Evolutionary conservation across 371 early-diverging fungal species (phyloP).

Genomic region (Lichtheimia hyalospora): DNA sequence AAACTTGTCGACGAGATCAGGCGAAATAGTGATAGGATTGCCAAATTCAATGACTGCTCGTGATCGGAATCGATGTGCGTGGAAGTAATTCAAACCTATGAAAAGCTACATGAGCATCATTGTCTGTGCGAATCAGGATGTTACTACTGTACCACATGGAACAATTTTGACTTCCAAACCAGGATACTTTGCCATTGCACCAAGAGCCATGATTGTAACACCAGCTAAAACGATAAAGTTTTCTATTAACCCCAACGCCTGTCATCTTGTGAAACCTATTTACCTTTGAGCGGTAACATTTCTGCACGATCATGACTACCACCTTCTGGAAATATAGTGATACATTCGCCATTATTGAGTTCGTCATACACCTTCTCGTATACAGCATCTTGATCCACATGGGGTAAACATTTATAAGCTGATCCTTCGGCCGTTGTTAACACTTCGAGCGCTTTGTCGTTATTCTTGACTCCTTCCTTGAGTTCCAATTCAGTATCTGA

Average conservation of each 20-base stretch:
- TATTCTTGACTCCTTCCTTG: slow-evolving; percentile 47
- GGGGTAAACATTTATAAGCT: slow-evolving; percentile 73
- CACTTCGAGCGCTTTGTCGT: slow-evolving; percentile 41
- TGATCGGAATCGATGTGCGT: slow-evolving; percentile 90
- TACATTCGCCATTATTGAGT: slow-evolving; percentile 72
- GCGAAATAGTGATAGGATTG: slow-evolving; percentile 72
- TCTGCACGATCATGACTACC: slow-evolving; percentile 93
- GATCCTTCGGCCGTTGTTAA: slow-evolving; percentile 58
- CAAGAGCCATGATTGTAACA: slow-evolving; percentile 85
- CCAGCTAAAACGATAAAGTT: slow-evolving; percentile 47
- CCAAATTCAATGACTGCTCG: slow-evolving; percentile 94
- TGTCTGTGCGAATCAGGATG: not conserved
- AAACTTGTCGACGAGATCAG: slow-evolving; percentile 78
- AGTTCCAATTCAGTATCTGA: slow-evolving; percentile 76
- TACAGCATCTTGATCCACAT: slow-evolving; percentile 82
- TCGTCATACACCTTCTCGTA: slow-evolving; percentile 77
- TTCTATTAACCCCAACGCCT: not conserved
- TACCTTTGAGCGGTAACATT: slow-evolving; percentile 89
- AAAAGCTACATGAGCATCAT: not conserved
- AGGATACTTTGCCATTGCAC: slow-evolving; percentile 83
- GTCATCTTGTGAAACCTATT: not conserved
- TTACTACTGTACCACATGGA: slow-evolving; percentile 59
- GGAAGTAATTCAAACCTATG: slow-evolving; percentile 85
- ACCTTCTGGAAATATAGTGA: slow-evolving; percentile 96
- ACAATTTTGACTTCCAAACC: slow-evolving; percentile 84